Evolutionary conservation across 139 green algal species (phyloP).

Genomic region (Spirogloea muscicola): DNA sequence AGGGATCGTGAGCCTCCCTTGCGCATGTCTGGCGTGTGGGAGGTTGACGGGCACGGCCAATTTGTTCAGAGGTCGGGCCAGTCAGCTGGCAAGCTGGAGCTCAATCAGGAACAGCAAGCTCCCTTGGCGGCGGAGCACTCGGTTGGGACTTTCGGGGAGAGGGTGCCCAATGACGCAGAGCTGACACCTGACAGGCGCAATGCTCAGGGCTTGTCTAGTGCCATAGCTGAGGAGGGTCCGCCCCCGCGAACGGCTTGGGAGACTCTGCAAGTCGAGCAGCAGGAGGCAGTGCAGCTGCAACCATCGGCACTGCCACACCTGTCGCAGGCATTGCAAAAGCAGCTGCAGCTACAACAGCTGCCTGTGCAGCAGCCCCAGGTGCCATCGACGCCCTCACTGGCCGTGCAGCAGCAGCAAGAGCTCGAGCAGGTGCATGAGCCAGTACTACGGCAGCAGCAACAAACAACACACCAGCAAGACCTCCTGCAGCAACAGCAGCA

Average conservation of each 20-base stretch:
- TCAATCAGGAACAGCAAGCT: too few relatives aligned
- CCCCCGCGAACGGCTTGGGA: background rate
- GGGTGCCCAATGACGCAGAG: too few relatives aligned
- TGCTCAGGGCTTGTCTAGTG: too few relatives aligned
- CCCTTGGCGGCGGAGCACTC: too few relatives aligned
- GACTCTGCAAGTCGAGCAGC: background rate
- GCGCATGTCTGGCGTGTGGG: constrained; percentile 26
- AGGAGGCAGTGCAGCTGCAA: background rate
- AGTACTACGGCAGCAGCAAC: constrained; percentile 3
- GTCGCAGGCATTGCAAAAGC: background rate
- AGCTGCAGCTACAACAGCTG: background rate
- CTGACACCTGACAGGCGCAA: too few relatives aligned
- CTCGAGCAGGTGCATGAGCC: background rate
- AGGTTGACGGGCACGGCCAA: constrained; percentile 23
- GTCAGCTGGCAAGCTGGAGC: too few relatives aligned
- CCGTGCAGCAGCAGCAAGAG: background rate
- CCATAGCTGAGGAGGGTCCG: background rate
- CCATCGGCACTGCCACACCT: background rate
- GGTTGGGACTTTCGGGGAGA: too few relatives aligned
- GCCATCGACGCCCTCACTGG: background rate
- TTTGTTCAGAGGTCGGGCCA: constrained; percentile 33
- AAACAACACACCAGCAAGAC: constrained; percentile 26
- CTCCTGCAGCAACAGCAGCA: constrained; percentile 12
- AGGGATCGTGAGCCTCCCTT: too few relatives aligned
- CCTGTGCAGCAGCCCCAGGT: constrained; percentile 9